A percentile compares a stretch with the other conserved stretches of the same genome.
Evolutionary conservation across 768 basidiomycete genomes (phyloP).

Genomic region (Kwoniella botswanensis): DNA sequence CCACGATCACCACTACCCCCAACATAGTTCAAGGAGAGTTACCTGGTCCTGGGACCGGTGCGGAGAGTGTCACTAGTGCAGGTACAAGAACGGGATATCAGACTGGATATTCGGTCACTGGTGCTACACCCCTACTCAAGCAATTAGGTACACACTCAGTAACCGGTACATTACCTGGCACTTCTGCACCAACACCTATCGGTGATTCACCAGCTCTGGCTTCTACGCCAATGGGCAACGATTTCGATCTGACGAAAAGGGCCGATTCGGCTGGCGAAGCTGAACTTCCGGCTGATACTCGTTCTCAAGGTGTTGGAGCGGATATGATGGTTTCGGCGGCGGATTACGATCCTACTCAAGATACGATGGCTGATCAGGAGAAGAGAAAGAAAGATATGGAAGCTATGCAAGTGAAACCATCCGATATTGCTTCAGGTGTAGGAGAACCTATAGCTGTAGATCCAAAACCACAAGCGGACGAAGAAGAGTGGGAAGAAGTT

Average conservation of each 20-base stretch:
- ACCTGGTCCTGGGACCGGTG: slow-evolving; percentile 31
- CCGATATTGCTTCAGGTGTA: slow-evolving; percentile 46
- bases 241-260: slow-evolving; percentile 73
- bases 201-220: slow-evolving; percentile 38
- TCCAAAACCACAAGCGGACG: slow-evolving; percentile 2
- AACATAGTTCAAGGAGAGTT: slow-evolving; percentile 12
- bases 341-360: slow-evolving; percentile 85
- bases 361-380: slow-evolving; percentile 82
- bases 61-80: slow-evolving; percentile 43
- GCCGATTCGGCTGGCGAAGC: slow-evolving; percentile 62
- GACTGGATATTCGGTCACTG: slow-evolving; percentile 36
- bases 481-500: slow-evolving; percentile 47
- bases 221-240: slow-evolving; percentile 52
- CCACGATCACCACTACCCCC: slow-evolving; percentile 17
- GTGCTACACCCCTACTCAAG: slow-evolving; percentile 44
- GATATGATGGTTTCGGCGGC: slow-evolving; percentile 82
- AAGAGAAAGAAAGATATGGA: slow-evolving; percentile 65
- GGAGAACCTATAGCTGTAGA: slow-evolving; percentile 36
- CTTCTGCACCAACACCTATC: slow-evolving; percentile 37
- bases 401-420: slow-evolving; percentile 28
- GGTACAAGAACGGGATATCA: slow-evolving; percentile 35
- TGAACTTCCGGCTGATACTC: slow-evolving; percentile 55
- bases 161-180: slow-evolving; percentile 24
- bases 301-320: slow-evolving; percentile 57
- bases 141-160: slow-evolving; percentile 45